A percentile compares a stretch with the other conserved stretches of the same genome.
Evolutionary conservation across 1,139 yeast genomes (phyloP).

Genomic region (Debaryomycetaceae sp.): DNA sequence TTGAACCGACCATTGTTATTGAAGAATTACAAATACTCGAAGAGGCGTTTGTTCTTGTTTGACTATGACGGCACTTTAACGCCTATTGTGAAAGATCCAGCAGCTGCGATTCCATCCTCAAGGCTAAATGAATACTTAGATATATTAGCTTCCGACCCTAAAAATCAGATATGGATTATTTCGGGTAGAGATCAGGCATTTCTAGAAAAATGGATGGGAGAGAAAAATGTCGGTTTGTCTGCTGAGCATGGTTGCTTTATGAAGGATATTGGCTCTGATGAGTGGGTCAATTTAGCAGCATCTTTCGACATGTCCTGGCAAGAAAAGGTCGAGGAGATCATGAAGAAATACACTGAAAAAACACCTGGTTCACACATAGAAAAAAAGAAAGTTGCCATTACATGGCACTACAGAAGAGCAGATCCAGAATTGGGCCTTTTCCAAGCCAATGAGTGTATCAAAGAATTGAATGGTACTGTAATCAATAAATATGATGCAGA

Average conservation of each 20-base stretch:
- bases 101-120: conserved; percentile 95
- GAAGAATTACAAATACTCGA: conserved; percentile 56
- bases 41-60: conserved; percentile 76
- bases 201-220: conserved; percentile 85
- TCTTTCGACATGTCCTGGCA: conserved; percentile 95
- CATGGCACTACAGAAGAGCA: conserved; percentile 96
- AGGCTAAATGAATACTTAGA: conserved; percentile 60
- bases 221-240: conserved; percentile 69
- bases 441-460: conserved; percentile 75
- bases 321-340: conserved; percentile 67
- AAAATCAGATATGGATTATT: conserved; percentile 89
- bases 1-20: conserved; percentile 70
- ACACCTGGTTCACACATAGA: conserved; percentile 92
- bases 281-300: conserved; percentile 85
- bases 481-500: conserved; percentile 77
- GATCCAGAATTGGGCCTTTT: conserved; percentile 90
- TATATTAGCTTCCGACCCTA: conserved; percentile 67
- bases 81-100: conserved; percentile 93
- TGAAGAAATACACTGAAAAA: conserved; percentile 70
- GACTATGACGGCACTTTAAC: conserved; percentile 98
- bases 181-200: conserved; percentile 94
- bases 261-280: conserved; percentile 56
- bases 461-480: conserved; percentile 59
- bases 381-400: conserved; percentile 85
- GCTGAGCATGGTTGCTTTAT: conserved; percentile 98